Evolutionary conservation across 345 rosid species (phyloP).

Genomic region (Salix viminalis): DNA sequence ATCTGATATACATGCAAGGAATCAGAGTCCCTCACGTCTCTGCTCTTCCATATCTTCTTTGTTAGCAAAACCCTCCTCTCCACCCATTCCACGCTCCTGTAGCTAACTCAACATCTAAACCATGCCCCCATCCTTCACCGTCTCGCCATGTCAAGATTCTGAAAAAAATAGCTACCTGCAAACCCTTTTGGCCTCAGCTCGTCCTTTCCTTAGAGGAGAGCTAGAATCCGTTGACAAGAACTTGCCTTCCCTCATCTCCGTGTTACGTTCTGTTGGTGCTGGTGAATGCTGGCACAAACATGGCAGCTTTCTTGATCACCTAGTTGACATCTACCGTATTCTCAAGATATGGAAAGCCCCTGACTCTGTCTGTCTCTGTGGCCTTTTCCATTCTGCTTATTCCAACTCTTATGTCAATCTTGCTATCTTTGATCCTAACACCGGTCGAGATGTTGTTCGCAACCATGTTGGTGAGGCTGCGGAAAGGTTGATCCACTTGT

Average conservation of each 20-base stretch:
- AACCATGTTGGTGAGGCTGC: slow-evolving; percentile 76
- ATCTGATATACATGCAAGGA: no score
- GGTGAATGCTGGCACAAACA: slow-evolving; percentile 99
- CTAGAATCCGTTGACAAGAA: slow-evolving; percentile 56
- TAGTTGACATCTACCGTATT: slow-evolving; percentile 71
- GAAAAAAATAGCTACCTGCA: slow-evolving; percentile 9
- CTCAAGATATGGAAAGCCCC: slow-evolving; percentile 82
- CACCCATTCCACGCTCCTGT: no score
- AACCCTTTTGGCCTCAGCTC: slow-evolving; percentile 46
- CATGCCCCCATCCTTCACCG: slow-evolving; percentile 7
- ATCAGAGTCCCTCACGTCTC: no score
- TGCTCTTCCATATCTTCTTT: not conserved
- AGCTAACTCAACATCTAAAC: no score
- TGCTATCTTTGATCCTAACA: slow-evolving; percentile 81
- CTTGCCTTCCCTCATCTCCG: slow-evolving; percentile 58
- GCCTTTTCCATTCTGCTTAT: slow-evolving; percentile 93
- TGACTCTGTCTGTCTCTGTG: slow-evolving; percentile 77
- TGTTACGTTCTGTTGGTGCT: slow-evolving; percentile 81
- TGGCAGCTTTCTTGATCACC: slow-evolving; percentile 85
- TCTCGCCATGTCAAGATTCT: not conserved
- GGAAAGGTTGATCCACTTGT: slow-evolving; percentile 76
- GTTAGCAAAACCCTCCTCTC: no score
- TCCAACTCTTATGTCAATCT: slow-evolving; percentile 89
- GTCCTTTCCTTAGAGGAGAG: slow-evolving; percentile 94
- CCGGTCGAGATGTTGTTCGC: slow-evolving; percentile 79